Evolutionary conservation across 1,284 basidiomycete genomes (phyloP).

Genomic region (Peniophora sp.): DNA sequence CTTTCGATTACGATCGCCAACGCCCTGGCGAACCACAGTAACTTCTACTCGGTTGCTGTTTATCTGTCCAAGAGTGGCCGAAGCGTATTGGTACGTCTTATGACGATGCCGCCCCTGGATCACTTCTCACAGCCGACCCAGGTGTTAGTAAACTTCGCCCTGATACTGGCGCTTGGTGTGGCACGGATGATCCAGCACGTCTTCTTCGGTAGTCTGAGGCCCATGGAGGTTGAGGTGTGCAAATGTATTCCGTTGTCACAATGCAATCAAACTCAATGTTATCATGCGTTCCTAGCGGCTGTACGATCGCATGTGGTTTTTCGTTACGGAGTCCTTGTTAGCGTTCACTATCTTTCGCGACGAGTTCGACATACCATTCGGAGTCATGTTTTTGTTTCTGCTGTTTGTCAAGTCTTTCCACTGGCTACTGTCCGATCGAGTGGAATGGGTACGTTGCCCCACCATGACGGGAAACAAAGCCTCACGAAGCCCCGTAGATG

Average conservation of each 20-base stretch:
- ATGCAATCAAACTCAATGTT: background rate
- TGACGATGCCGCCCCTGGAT: background rate
- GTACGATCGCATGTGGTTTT: conserved; percentile 96
- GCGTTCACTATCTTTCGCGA: conserved; percentile 97
- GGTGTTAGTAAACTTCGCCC: conserved; percentile 90
- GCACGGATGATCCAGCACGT: conserved; percentile 79
- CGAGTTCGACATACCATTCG: conserved; percentile 89
- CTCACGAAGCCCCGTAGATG: conserved; percentile 54
- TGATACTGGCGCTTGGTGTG: conserved; percentile 70
- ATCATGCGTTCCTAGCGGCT: conserved; percentile 59
- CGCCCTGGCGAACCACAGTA: conserved; percentile 79
- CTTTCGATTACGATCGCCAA: conserved; percentile 68
- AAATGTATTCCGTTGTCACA: background rate
- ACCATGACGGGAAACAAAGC: background rate
- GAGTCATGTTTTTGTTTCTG: conserved; percentile 86
- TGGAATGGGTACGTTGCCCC: conserved; percentile 80
- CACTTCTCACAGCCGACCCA: conserved; percentile 24
- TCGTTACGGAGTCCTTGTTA: conserved; percentile 91
- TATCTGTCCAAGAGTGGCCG: conserved; percentile 89
- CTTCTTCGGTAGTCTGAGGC: conserved; percentile 87
- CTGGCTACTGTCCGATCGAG: conserved; percentile 90
- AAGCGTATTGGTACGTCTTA: conserved; percentile 68
- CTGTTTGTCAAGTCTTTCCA: conserved; percentile 97
- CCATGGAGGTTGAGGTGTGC: conserved; percentile 87
- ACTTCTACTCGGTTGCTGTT: conserved; percentile 92